Evolutionary conservation across 495 filamentous ascomycete genomes (phyloP), one percentile per base, ranked within the genome.

Genomic region (Pyrenopolyporus hunteri): DNA sequence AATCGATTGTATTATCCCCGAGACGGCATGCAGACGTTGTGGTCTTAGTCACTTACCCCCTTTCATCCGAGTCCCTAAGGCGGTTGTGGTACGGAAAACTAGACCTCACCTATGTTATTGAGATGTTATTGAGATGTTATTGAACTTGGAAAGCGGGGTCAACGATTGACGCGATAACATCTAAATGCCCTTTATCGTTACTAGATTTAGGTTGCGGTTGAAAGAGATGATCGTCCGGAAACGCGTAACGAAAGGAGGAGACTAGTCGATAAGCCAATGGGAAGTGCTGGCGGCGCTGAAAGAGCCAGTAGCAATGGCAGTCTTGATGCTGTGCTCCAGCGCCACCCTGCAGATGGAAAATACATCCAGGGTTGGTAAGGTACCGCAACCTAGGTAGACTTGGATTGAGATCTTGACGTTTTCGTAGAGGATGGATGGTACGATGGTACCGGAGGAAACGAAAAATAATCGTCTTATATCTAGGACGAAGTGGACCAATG

Each of bases 381-480:
- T 56, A 19, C 56, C 56, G 56, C 50, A 65, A 59, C 62, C 43
- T 32, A 46, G n/a, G n/a, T n/a, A 58, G 28, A 32, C 14, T 22
- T 13, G 11, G 54, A n/a, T n/a, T 47, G 19, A 11, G 22, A 23
- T 26, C 16, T 48, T 16, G 20, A 47, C 26, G 26, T 57, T 55
- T 43, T 42, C 25, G 37, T 52, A 26, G 16, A 32, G 32, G 37
- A 42, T 28, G 31, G 37, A 25, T 37, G n/a, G 39, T 16, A 3
- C 17, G 16, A 14, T n/a, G n/a, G n/a, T n/a, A n/a, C n/a, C n/a
- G n/a, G n/a, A 23, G 16, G 44, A 55, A 54, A 59, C 35, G 6
- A 46, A 44, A 11, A 14, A 40, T 11, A 29, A n/a, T 9, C 31
- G 17, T 26, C 25, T 32, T 57, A 19, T 35, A 61, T 46, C 9